phyloP scores from a whole-genome alignment of 2,329 filamentous ascomycete species.

The Hymenoscyphus albidus region DNA sequence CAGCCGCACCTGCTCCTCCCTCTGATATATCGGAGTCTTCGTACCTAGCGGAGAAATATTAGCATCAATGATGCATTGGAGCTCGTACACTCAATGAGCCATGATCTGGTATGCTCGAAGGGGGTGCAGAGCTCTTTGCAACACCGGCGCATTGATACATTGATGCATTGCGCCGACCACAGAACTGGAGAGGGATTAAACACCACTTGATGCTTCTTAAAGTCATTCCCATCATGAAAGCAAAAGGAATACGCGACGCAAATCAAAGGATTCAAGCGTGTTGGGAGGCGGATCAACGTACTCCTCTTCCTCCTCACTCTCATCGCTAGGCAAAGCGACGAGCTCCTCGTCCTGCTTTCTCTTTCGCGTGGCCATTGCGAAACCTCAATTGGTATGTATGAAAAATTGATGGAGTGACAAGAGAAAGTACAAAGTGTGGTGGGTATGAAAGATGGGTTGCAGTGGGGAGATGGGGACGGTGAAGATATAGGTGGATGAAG shows the following conservation, averaged over 20 bases:
- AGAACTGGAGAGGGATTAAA: too few species aligned
- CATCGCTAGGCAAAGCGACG: slow-evolving; percentile 31
- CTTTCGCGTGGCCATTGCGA: slow-evolving; percentile 26
- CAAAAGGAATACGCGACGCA: not conserved
- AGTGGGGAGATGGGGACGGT: not conserved
- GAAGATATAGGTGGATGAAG: slow-evolving; percentile 5
- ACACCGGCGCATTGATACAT: not conserved
- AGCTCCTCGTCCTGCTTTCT: slow-evolving; percentile 33
- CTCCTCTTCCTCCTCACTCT: slow-evolving; percentile 33
- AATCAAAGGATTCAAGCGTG: not conserved
- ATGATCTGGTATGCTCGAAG: not conserved
- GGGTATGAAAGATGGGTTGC: not conserved
- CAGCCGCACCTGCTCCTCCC: slow-evolving; percentile 29
- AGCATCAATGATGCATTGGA: slow-evolving; percentile 14
- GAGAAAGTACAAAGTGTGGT: not conserved
- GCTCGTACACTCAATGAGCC: not conserved
- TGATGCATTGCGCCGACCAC: not conserved
- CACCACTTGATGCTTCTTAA: not conserved
- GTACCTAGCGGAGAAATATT: slow-evolving; percentile 23
- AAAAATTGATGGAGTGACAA: not conserved
- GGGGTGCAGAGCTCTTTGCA: not conserved
- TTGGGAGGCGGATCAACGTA: slow-evolving; percentile 16
- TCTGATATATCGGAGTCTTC: slow-evolving; percentile 34
- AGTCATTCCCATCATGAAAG: not conserved
- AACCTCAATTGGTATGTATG: not conserved